Conservation (phyloP, 352 stramenopile genomes). For the Pythium brachiatum region DNA sequence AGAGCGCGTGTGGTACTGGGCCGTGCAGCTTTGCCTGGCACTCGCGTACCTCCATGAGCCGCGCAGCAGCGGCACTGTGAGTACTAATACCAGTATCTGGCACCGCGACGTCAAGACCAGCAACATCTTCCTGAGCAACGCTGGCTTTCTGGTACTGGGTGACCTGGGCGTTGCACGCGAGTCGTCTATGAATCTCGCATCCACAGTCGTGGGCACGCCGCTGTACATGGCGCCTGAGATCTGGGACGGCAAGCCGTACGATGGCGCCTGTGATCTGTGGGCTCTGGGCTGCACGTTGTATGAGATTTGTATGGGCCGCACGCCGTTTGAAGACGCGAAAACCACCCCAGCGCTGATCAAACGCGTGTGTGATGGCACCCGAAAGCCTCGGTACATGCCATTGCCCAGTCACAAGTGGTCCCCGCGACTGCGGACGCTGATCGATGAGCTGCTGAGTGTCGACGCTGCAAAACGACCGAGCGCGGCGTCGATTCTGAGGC, state of each 20-base stretch:
- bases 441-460: slow-evolving; percentile 40
- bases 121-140: slow-evolving; percentile 78
- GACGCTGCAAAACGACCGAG: slow-evolving; percentile 33
- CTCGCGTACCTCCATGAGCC: slow-evolving; percentile 86
- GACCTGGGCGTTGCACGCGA: slow-evolving; percentile 86
- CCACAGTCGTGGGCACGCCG: slow-evolving; percentile 86
- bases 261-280: slow-evolving; percentile 85
- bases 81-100: slow-evolving; percentile 14
- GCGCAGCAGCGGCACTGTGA: slow-evolving; percentile 46
- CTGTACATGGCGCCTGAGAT: slow-evolving; percentile 90
- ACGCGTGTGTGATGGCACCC: slow-evolving; percentile 43
- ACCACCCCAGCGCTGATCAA: slow-evolving; percentile 50
- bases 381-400: slow-evolving; percentile 27
- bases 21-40: slow-evolving; percentile 87
- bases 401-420: slow-evolving; percentile 36
- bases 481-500: slow-evolving; percentile 33
- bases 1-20: slow-evolving; percentile 87
- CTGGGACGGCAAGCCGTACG: slow-evolving; percentile 76
- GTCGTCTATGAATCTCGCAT: slow-evolving; percentile 40
- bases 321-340: slow-evolving; percentile 46
- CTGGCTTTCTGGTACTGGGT: slow-evolving; percentile 77
- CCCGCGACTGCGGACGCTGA: slow-evolving; percentile 27
- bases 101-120: slow-evolving; percentile 92
- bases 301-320: slow-evolving; percentile 68
- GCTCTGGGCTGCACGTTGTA: slow-evolving; percentile 86